Evolutionary conservation across 495 filamentous ascomycete genomes (phyloP), one percentile per base, ranked within the genome.

Genomic region (Podospora comata): DNA sequence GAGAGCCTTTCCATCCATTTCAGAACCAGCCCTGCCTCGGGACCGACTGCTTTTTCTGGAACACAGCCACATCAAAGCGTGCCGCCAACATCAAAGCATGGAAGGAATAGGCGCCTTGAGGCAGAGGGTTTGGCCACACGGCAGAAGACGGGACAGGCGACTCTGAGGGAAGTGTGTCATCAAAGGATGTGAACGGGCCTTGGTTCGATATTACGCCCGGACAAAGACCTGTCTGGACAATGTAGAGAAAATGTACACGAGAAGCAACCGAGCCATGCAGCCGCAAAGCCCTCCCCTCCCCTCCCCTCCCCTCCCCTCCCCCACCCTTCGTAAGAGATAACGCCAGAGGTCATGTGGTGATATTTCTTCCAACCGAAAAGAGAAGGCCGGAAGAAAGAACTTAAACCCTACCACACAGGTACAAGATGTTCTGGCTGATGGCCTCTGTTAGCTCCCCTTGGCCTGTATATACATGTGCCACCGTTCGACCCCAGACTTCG

Each of bases 381-480:
- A 44, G 54, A 58, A 68, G 60, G 60, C 39, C 65, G 62, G 48
- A 60, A 62, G 2, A 63, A 63, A 55, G 62, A 13, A 16, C 30
- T 28, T 67, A 82, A 18, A 80, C 76, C 60, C 76, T 82, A 59
- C 85, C 85, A 23, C 82, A 85, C 28, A 87, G 68, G 67, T 85
- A 84, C 68, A 81, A 60, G 32, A 88, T 83, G 65, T 85, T 87
- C 68, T 85, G 79, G 60, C 71, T 79, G 23, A 85, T 77, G 7
- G 77, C 72, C 11, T 77, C 72, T 2, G 79, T 85, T 26, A 86
- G 67, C 62, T 80, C 79, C 15, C 76, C 80, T 61, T 79, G 74
- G 6, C 85, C 83, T 0, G 81, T 85, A 69, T 88, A 87, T 55
- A 83, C 77, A 69, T 84, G 82, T 13, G 75, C 75, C 20, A 86